Evolutionary conservation across 2,329 filamentous ascomycete species (phyloP), one percentile per base, ranked within the genome.

Genomic region (Aureobasidium sp.): DNA sequence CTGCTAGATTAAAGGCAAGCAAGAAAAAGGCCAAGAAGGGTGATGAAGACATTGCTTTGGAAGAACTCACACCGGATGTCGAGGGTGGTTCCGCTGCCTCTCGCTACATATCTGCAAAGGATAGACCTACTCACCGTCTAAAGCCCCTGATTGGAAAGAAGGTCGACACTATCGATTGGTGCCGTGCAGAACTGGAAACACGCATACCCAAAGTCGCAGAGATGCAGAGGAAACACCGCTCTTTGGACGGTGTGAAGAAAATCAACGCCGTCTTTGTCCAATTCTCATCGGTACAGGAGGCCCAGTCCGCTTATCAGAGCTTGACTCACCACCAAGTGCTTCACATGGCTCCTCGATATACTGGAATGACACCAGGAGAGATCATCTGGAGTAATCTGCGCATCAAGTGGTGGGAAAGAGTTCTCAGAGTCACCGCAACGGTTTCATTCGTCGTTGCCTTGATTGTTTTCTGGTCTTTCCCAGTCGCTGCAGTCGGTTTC

Each of bases 91-190:
- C 78, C 54, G 73, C 88, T 32, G 86, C 88, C 11, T 81, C 83
- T 12, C 84, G 83, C 59, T 95, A 86, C 83, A 73, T 95, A 34
- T 77, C 82, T 14, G 72, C 75, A 8, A 85, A 88, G 68, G 78
- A 89, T 61, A 80, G 90, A 38, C 90, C 90, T 1, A 83, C 85
- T 1, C 90, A 95, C 65, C 81, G 81, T 29, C 72, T 84, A 53
- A 87, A 85, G 66, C 75, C 77, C 6, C 75, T 87, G 41, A 79
- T 90, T 59, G 87, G 90, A 60, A 84, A 89, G 65, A 93, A 95
- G 68, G 90, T 96, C 14, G 93, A 98, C 70, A 93, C 90, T 0
- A 96, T 98, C 68, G 83, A 91, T 57, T 96, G 87, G 86, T 86
- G 83, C 58, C 86, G 93, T 48, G 74, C 77, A 1, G 86, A 94